Conservation (phyloP, 2,329 filamentous ascomycete species). For the Pseudocercospora pini-densiflorae region DNA sequence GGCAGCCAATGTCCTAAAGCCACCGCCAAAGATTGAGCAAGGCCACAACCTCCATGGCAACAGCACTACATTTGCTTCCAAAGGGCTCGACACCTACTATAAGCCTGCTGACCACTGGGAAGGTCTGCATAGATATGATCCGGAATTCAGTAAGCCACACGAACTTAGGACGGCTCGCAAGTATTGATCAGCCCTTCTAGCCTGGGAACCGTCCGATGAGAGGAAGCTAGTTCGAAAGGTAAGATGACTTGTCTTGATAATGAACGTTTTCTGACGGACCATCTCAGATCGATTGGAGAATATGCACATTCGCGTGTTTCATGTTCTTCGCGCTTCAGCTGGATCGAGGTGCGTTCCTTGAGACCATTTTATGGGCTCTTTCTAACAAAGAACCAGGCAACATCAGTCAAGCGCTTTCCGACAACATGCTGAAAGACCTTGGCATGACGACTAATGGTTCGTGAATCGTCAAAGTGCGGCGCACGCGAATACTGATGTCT, state of each 20-base stretch:
- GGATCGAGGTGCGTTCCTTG: conserved; percentile 5
- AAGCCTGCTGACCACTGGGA: conserved; percentile 52
- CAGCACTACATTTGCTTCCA: conserved; percentile 26
- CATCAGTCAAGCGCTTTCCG: conserved; percentile 40
- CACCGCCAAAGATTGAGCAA: conserved; percentile 10
- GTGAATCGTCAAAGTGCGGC: no score
- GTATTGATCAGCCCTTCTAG: conserved; percentile 13
- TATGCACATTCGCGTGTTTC: conserved; percentile 58
- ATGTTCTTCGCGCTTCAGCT: conserved; percentile 59
- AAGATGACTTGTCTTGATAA: conserved; percentile 6
- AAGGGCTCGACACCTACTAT: conserved; percentile 29
- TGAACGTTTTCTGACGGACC: not conserved
- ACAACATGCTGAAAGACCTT: conserved; percentile 54
- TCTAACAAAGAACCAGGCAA: conserved; percentile 25
- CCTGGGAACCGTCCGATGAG: conserved; percentile 63
- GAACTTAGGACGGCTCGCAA: not conserved
- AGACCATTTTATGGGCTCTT: no score
- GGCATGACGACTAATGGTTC: conserved; percentile 51
- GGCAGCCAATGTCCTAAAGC: conserved; percentile 16
- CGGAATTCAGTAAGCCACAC: conserved; percentile 44
- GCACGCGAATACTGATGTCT: no score
- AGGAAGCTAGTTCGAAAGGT: conserved; percentile 59
- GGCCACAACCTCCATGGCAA: conserved; percentile 19
- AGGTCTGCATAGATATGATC: conserved; percentile 63
- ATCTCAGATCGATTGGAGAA: conserved; percentile 54